Percentiles rank a stretch among this genome's conserved stretches.
phyloP scores from a whole-genome alignment of 1,139 yeast genomes.

The Candida sp. region DNA sequence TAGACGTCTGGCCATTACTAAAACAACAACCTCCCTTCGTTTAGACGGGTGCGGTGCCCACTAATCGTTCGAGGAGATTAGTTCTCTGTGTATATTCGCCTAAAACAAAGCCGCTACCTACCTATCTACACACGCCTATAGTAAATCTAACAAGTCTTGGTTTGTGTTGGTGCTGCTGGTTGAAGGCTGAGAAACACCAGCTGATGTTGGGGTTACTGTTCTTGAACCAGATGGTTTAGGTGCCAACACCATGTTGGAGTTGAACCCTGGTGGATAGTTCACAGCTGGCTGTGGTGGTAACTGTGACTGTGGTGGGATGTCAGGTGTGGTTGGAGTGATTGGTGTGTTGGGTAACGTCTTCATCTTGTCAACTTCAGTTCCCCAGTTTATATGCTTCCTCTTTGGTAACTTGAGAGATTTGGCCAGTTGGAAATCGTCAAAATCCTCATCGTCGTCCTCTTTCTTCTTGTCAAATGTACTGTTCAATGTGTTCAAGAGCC shows the following conservation, averaged over 20 bases:
- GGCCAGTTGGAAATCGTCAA: conserved; percentile 36
- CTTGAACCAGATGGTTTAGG: conserved; percentile 15
- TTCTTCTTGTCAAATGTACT: conserved; percentile 19
- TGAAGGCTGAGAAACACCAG: neutral
- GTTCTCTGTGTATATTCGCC: neutral
- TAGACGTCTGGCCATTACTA: neutral
- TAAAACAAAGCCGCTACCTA: no score
- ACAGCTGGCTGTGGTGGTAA: conserved; percentile 9
- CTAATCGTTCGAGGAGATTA: neutral
- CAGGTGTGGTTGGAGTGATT: neutral
- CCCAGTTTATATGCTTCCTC: conserved; percentile 23
- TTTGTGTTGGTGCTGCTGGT: conserved; percentile 1
- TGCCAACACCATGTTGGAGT: conserved; percentile 22
- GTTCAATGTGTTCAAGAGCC: conserved; percentile 25
- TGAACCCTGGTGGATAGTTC: conserved; percentile 35
- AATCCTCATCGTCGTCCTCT: conserved; percentile 26
- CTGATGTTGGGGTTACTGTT: neutral
- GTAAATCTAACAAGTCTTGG: conserved; percentile 14
- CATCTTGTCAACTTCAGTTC: conserved; percentile 18
- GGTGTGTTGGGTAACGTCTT: conserved; percentile 14
- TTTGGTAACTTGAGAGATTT: conserved; percentile 4
- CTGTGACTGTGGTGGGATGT: neutral
- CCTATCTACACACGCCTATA: conserved; percentile 7
- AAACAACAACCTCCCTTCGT: neutral
- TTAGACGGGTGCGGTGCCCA: no score